These are phyloP conservation scores for Pistacia integerrima DNA, from an alignment of 345 rosid genomes.

Conservation along the genomic window DNA sequence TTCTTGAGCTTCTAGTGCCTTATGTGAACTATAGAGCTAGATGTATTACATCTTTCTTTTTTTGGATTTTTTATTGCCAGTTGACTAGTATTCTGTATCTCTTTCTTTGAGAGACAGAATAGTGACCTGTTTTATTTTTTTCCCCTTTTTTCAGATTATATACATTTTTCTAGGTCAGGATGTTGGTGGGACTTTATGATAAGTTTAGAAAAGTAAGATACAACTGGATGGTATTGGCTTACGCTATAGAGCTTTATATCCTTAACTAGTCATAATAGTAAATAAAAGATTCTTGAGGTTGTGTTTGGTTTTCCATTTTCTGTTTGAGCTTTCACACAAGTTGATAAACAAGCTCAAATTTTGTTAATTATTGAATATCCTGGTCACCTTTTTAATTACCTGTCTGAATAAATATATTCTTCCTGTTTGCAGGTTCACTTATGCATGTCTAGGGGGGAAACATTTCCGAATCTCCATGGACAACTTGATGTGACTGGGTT, in stretches of 20 bases:
- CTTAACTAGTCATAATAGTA: slow-evolving; percentile 5
- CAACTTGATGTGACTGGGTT: slow-evolving; percentile 85
- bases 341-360: slow-evolving; percentile 3
- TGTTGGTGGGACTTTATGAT: neutral
- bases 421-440: slow-evolving; percentile 67
- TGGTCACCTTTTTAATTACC: slow-evolving; percentile 11
- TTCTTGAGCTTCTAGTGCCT: neutral
- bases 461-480: slow-evolving; percentile 92
- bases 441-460: slow-evolving; percentile 93
- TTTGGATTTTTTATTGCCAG: neutral
- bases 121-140: neutral
- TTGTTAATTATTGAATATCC: neutral
- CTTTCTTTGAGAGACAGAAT: neutral
- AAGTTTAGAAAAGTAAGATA: neutral
- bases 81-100: neutral
- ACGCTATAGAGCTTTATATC: neutral
- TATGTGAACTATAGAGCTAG: neutral
- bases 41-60: neutral
- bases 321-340: neutral
- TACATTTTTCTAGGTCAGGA: neutral
- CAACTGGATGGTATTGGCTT: neutral
- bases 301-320: neutral
- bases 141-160: neutral
- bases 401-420: slow-evolving; percentile 12
- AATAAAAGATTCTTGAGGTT: neutral